A percentile compares a stretch with the other conserved stretches of the same genome.
phyloP scores from a whole-genome alignment of 495 filamentous ascomycete species.

The Penicillium waksmanii region DNA sequence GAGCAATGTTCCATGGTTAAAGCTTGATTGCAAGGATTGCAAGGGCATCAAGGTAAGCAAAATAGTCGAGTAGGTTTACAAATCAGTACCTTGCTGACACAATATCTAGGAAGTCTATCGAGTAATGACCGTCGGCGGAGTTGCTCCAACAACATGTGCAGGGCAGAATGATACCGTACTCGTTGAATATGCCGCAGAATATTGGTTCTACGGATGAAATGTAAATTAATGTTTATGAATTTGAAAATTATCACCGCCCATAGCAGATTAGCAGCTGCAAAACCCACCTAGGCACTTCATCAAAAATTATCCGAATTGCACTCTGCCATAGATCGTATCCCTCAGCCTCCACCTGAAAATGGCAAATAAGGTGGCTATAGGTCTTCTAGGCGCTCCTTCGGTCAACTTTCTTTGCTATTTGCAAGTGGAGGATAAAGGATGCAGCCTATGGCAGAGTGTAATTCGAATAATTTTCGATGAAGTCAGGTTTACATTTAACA shows the following conservation, averaged over 20 bases:
- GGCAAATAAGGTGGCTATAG: no score
- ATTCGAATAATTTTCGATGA: no score
- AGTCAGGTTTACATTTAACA: no score
- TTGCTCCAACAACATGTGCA: slow-evolving; percentile 49
- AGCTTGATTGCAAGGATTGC: slow-evolving; percentile 50
- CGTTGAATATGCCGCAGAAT: slow-evolving; percentile 69
- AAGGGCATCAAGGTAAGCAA: slow-evolving; percentile 44
- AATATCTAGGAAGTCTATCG: slow-evolving; percentile 62
- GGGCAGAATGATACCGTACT: slow-evolving; percentile 41
- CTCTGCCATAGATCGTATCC: no score
- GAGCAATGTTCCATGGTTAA: slow-evolving; percentile 66
- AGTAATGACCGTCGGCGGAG: slow-evolving; percentile 68
- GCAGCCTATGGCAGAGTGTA: no score
- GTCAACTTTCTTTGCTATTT: no score
- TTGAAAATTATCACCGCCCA: background rate
- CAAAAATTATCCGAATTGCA: background rate
- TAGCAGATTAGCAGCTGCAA: no score
- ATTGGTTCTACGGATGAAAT: slow-evolving; percentile 65
- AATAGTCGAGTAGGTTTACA: background rate
- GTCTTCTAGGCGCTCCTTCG: no score
- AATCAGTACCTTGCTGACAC: slow-evolving; percentile 9
- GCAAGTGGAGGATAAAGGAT: no score
- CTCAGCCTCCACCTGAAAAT: no score
- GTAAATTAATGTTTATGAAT: no score
- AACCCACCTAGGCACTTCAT: no score